phyloP scores from a whole-genome alignment of 352 stramenopile genomes.

The Pythium biforme region DNA sequence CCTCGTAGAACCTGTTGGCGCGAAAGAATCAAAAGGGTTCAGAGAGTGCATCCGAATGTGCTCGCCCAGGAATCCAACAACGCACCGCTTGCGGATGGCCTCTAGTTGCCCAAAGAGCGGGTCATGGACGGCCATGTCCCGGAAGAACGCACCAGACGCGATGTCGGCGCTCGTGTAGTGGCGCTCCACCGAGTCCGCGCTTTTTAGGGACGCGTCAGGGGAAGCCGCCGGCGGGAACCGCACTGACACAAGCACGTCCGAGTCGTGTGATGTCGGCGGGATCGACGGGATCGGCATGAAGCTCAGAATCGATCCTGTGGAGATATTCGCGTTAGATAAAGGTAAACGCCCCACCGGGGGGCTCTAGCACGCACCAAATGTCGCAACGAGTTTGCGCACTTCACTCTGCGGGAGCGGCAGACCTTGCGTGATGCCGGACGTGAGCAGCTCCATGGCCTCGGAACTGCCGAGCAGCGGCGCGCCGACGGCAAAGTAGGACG shows the following conservation, averaged over 20 bases:
- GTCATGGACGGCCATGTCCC: slow-evolving; percentile 60
- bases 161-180: slow-evolving; percentile 75
- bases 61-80: background rate
- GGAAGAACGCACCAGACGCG: slow-evolving; percentile 64
- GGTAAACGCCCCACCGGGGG: background rate
- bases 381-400: slow-evolving; percentile 67
- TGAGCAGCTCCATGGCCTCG: slow-evolving; percentile 67
- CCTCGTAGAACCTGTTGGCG: slow-evolving; percentile 63
- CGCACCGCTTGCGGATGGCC: slow-evolving; percentile 41
- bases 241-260: slow-evolving; percentile 55
- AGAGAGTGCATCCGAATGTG: background rate
- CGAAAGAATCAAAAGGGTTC: background rate
- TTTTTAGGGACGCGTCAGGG: background rate
- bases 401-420: slow-evolving; percentile 65
- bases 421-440: slow-evolving; percentile 58
- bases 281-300: slow-evolving; percentile 69
- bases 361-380: slow-evolving; percentile 48
- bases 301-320: slow-evolving; percentile 59
- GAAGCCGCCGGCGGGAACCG: slow-evolving; percentile 28
- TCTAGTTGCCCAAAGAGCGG: slow-evolving; percentile 69
- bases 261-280: slow-evolving; percentile 45
- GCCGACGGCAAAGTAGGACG: slow-evolving; percentile 73
- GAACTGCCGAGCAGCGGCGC: slow-evolving; percentile 69
- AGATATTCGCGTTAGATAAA: background rate
- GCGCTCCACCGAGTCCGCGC: slow-evolving; percentile 18